Evolutionary conservation across 306 rosid genomes (phyloP).

Genomic region (Casuarina equisetifolia): DNA sequence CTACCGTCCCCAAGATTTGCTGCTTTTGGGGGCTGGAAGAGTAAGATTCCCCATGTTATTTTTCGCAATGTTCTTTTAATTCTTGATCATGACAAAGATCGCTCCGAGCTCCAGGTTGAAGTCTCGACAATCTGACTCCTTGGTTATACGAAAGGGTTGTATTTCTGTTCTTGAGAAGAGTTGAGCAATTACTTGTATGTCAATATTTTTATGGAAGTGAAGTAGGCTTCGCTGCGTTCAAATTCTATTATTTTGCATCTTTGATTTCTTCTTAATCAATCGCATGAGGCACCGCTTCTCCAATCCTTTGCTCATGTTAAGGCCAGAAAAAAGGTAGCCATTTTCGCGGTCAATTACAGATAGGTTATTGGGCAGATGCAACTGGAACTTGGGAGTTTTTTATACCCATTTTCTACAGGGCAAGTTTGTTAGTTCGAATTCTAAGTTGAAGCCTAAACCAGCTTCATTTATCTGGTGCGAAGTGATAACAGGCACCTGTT

Average conservation of each 20-base stretch:
- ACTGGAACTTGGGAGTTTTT: no score
- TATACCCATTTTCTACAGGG: no score
- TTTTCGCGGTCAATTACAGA: not conserved
- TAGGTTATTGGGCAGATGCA: not conserved
- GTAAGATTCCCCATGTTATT: slow-evolving; percentile 4
- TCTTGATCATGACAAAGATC: slow-evolving; percentile 29
- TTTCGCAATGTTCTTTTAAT: slow-evolving; percentile 27
- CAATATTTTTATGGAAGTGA: slow-evolving; percentile 18
- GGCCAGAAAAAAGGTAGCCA: not conserved
- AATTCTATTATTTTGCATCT: slow-evolving; percentile 6
- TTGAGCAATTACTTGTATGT: slow-evolving; percentile 25
- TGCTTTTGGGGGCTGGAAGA: slow-evolving; percentile 24
- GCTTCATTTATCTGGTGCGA: no score
- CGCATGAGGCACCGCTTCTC: not conserved
- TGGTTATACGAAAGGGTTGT: slow-evolving; percentile 23
- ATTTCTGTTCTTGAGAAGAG: slow-evolving; percentile 23
- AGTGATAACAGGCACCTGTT: no score
- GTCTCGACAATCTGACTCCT: slow-evolving; percentile 16
- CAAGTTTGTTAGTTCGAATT: no score
- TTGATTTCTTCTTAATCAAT: slow-evolving; percentile 18
- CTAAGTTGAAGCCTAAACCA: no score
- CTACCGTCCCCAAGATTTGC: slow-evolving; percentile 25
- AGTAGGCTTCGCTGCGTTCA: slow-evolving; percentile 2
- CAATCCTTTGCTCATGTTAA: slow-evolving; percentile 1
- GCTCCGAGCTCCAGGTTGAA: slow-evolving; percentile 18